phyloP scores from a whole-genome alignment of 148 eudicot genomes.

The Vaccinium myrtillus region DNA sequence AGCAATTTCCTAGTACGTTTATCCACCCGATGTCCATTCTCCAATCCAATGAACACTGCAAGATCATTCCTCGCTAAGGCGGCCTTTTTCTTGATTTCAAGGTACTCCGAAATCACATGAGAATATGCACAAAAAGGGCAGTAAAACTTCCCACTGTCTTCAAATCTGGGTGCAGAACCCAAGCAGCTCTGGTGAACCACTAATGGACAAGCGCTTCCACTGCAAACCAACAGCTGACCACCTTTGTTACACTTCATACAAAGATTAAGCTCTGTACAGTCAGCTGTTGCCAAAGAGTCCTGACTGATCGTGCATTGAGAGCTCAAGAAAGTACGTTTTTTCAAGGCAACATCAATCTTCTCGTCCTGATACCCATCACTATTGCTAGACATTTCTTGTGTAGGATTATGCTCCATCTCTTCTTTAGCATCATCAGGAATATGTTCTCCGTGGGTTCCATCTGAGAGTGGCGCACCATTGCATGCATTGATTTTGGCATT shows the following conservation, averaged over 20 bases:
- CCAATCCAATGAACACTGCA: constrained; percentile 43
- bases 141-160: constrained; percentile 51
- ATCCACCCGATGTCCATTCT: constrained; percentile 20
- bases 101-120: constrained; percentile 51
- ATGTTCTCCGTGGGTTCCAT: constrained; percentile 9
- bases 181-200: constrained; percentile 71
- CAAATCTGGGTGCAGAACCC: constrained; percentile 46
- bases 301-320: constrained; percentile 39
- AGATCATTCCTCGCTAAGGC: constrained; percentile 49
- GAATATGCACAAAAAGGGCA: constrained; percentile 88
- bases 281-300: constrained; percentile 40
- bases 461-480: background rate
- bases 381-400: constrained; percentile 25
- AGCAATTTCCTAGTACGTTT: constrained; percentile 15
- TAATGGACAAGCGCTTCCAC: constrained; percentile 49
- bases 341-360: constrained; percentile 30
- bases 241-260: constrained; percentile 70
- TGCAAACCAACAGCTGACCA: constrained; percentile 62
- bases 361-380: constrained; percentile 26
- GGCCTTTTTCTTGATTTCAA: constrained; percentile 42
- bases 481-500: constrained; percentile 11
- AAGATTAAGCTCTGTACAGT: constrained; percentile 36
- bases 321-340: constrained; percentile 42
- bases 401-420: constrained; percentile 13
- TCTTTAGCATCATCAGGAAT: constrained; percentile 12